These are phyloP conservation scores for Lentinula sp. DNA, from an alignment of 768 basidiomycete genomes.

Conservation along the genomic window DNA sequence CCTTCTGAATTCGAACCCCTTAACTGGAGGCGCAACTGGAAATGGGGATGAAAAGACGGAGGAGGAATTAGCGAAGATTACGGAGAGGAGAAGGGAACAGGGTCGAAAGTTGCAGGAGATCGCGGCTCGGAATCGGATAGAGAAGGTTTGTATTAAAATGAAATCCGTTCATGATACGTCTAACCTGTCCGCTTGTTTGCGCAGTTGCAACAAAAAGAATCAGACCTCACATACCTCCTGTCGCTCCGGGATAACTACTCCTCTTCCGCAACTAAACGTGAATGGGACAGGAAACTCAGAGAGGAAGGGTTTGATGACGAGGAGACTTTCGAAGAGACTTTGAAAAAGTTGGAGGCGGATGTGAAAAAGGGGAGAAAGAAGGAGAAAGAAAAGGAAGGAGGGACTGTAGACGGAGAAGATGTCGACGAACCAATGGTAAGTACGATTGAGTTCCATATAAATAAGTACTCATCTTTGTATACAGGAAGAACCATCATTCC, in stretches of 20 bases:
- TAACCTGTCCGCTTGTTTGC: background rate
- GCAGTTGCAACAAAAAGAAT: constrained; percentile 73
- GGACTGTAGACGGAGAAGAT: constrained; percentile 31
- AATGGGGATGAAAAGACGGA: constrained; percentile 81
- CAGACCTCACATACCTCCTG: constrained; percentile 58
- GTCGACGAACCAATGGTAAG: constrained; percentile 50
- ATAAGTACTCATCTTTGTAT: background rate
- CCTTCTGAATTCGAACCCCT: constrained; percentile 28
- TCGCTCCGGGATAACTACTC: constrained; percentile 46
- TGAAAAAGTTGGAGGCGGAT: constrained; percentile 81
- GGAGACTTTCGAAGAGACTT: constrained; percentile 67
- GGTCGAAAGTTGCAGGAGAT: constrained; percentile 87
- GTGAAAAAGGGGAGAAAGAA: constrained; percentile 77
- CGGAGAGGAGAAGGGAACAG: constrained; percentile 81
- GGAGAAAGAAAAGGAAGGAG: constrained; percentile 29
- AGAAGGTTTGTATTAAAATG: constrained; percentile 53
- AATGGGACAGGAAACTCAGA: constrained; percentile 61
- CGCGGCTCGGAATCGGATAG: constrained; percentile 75
- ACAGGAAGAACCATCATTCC: constrained; percentile 81
- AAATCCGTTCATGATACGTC: background rate
- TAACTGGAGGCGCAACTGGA: background rate
- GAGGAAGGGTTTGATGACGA: constrained; percentile 76
- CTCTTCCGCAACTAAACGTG: constrained; percentile 31
- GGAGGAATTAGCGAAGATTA: constrained; percentile 74
- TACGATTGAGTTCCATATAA: background rate